phyloP scores from a whole-genome alignment of 2,329 filamentous ascomycete species.

The Fusarium circinatum region DNA sequence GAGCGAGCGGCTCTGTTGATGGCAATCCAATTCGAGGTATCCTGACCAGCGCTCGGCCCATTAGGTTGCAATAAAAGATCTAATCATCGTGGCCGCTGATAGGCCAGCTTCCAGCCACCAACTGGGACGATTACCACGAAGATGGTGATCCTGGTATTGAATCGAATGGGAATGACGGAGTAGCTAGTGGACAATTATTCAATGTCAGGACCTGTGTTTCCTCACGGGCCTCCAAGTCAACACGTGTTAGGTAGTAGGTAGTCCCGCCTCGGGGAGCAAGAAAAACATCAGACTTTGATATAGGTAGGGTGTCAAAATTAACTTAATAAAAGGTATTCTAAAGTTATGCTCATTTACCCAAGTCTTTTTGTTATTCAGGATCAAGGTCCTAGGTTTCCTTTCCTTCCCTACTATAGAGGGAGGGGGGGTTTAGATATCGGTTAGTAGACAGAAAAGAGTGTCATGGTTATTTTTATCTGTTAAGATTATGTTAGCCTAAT shows the following conservation, averaged over 20 bases:
- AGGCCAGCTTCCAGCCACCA: conserved; percentile 19
- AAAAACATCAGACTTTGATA: too few species aligned
- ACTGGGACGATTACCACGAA: conserved; percentile 32
- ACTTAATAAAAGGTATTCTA: too few species aligned
- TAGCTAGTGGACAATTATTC: conserved; percentile 1
- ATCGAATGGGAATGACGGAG: conserved; percentile 17
- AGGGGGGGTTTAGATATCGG: too few species aligned
- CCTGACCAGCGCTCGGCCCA: conserved; percentile 25
- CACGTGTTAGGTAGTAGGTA: conserved; percentile 32
- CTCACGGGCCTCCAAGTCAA: conserved; percentile 25
- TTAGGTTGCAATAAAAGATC: conserved; percentile 27
- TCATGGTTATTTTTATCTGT: too few species aligned
- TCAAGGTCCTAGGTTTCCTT: too few species aligned
- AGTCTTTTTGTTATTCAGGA: too few species aligned
- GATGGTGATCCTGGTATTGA: conserved; percentile 41
- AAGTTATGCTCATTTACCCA: too few species aligned
- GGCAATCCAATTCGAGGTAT: neutral
- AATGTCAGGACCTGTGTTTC: conserved; percentile 33
- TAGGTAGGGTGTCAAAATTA: too few species aligned
- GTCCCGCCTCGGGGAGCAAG: neutral
- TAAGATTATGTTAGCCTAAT: too few species aligned
- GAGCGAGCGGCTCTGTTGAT: neutral
- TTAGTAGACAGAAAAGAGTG: too few species aligned
- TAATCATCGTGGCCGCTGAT: conserved; percentile 27
- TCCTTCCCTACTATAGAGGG: too few species aligned